Conservation (phyloP, 1,139 yeast species). For the Pichia norvegensis region DNA sequence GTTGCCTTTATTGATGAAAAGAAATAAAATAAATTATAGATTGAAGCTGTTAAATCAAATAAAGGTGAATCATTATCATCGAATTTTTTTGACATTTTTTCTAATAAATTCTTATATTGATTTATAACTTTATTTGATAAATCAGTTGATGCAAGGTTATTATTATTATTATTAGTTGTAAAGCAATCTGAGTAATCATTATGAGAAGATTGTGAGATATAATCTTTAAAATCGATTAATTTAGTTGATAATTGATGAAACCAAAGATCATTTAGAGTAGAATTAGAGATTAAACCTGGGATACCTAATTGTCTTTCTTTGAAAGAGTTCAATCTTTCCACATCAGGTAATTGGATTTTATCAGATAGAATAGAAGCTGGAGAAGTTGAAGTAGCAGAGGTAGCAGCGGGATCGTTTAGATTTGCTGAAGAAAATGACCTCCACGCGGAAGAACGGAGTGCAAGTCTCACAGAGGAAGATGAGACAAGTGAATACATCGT, state of each 20-base stretch:
- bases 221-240: conserved; percentile 39
- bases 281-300: conserved; percentile 44
- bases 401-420: not conserved
- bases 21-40: conserved; percentile 54
- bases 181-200: conserved; percentile 22
- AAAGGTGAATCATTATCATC: conserved; percentile 31
- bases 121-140: conserved; percentile 24
- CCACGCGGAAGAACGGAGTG: not conserved
- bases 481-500: not conserved
- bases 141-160: not conserved
- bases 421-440: not conserved
- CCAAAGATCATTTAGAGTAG: conserved; percentile 54
- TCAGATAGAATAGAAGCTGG: not conserved
- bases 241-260: conserved; percentile 44
- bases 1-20: conserved; percentile 41
- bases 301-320: conserved; percentile 15
- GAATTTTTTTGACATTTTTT: conserved; percentile 34
- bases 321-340: conserved; percentile 16
- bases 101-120: conserved; percentile 32
- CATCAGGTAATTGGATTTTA: conserved; percentile 21
- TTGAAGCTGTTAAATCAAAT: conserved; percentile 50
- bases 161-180: conserved; percentile 5
- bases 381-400: not conserved
- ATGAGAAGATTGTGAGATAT: conserved; percentile 22
- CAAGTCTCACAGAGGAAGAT: not conserved